Base-by-base conservation (phyloP, 768 basidiomycete genomes). In the Boletus speciosus region DNA sequence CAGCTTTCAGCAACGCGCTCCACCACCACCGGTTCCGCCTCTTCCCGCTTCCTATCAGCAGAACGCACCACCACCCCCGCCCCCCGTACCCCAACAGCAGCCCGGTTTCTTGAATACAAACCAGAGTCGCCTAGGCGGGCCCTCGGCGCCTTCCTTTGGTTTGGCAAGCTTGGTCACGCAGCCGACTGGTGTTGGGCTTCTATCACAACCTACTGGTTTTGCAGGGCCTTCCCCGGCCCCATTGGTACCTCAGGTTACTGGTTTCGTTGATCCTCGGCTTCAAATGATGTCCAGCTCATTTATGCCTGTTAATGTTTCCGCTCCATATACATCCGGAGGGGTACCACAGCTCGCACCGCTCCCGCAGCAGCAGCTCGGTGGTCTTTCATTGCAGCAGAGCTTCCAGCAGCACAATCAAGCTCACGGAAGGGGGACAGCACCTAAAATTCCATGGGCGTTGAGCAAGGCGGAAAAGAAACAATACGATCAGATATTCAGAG, bases 401-500 rank as follows among this genome's bases (percentile, higher is more conserved):
- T 89, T 97, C 72, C 87, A 92, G 73, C 88, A 93, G 66, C 84
- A 92, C 56, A 91, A 93, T 63, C 84, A 92, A 67, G 75, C 82
- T 16, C 82, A 84, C 27, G 78, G 85, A 6, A 88, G 88, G 15
- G 79, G 82, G 2, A 67, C 81, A 0, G 74, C 81, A 15, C 85
- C 85, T 29, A 84, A 81, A 63, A 77, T 97, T 37, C 83, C 92
- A 0, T 99, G 97, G 97, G 81, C 85, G 0, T 73, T 98, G 49
- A 83, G 83, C 5, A 89, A 90, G 70, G 80, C 82, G 6, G 97
- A 99, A 77, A 95, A 95, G 80, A 96, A 97, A 76, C 88, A 87
- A 59, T 99, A 98, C 63, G 92, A 98, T 67, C 81, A 88, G 64
- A 95, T 98, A 64, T 99, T 99, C 75, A 79, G 96, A 55, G 88